These are phyloP conservation scores for Moesziomyces aphidis DNA, from an alignment of 1,284 basidiomycete genomes.

Conservation along the genomic window DNA sequence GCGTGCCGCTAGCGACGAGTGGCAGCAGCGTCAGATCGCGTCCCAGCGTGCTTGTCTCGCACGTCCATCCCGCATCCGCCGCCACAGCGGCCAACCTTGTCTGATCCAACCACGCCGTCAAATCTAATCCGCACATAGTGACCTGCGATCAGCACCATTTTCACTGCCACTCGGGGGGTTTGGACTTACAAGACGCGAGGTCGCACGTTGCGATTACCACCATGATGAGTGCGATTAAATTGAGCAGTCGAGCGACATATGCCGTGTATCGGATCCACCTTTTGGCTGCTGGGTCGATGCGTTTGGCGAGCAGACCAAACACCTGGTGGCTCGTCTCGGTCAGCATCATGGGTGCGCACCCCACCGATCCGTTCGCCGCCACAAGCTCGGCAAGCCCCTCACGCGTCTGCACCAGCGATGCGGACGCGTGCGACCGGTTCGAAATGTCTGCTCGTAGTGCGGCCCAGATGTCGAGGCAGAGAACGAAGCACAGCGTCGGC, in stretches of 20 bases:
- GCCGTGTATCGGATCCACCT: slow-evolving; percentile 23
- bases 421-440: slow-evolving; percentile 4
- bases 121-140: background rate
- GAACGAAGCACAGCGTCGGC: slow-evolving; percentile 23
- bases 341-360: slow-evolving; percentile 27
- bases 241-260: slow-evolving; percentile 15
- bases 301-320: slow-evolving; percentile 31
- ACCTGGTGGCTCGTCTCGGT: slow-evolving; percentile 33
- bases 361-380: slow-evolving; percentile 21
- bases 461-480: slow-evolving; percentile 19
- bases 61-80: background rate
- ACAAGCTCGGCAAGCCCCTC: slow-evolving; percentile 15
- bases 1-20: slow-evolving; percentile 23
- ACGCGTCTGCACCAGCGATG: slow-evolving; percentile 1
- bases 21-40: slow-evolving; percentile 34
- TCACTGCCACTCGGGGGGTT: background rate
- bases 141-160: background rate
- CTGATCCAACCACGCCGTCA: slow-evolving; percentile 19
- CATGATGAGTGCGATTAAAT: slow-evolving; percentile 34
- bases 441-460: slow-evolving; percentile 17
- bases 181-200: slow-evolving; percentile 25
- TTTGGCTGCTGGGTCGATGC: slow-evolving; percentile 7
- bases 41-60: slow-evolving; percentile 21
- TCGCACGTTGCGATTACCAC: slow-evolving; percentile 23
- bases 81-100: slow-evolving; percentile 4